Conservation (phyloP, 2,329 filamentous ascomycete species). For the Huntiella savannae region DNA sequence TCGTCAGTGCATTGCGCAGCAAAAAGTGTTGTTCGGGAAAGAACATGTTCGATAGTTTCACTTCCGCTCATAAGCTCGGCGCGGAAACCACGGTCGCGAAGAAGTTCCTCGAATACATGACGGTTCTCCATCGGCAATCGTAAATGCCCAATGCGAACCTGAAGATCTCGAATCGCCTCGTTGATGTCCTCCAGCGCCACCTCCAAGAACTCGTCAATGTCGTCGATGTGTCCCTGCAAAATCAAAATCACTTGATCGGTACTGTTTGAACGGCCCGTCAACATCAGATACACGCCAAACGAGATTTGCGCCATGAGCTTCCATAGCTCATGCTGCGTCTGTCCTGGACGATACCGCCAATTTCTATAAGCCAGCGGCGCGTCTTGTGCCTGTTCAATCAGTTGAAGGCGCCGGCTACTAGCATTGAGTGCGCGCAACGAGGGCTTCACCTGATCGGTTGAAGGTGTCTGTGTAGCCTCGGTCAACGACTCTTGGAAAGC, state of each 20-base stretch:
- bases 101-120: slow-evolving; percentile 66
- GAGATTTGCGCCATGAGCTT: slow-evolving; percentile 85
- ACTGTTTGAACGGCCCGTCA: slow-evolving; percentile 73
- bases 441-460: slow-evolving; percentile 22
- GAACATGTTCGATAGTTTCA: slow-evolving; percentile 75
- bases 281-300: slow-evolving; percentile 77
- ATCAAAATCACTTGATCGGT: slow-evolving; percentile 77
- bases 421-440: slow-evolving; percentile 36
- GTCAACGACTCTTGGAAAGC: slow-evolving; percentile 68
- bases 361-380: slow-evolving; percentile 52
- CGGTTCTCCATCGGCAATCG: slow-evolving; percentile 70
- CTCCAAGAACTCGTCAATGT: slow-evolving; percentile 81
- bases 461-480: slow-evolving; percentile 25
- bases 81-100: slow-evolving; percentile 69
- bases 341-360: slow-evolving; percentile 59
- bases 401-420: slow-evolving; percentile 40
- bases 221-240: slow-evolving; percentile 78
- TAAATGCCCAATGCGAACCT: slow-evolving; percentile 59
- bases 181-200: slow-evolving; percentile 70
- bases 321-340: slow-evolving; percentile 69
- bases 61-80: slow-evolving; percentile 71
- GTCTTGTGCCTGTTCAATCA: slow-evolving; percentile 49
- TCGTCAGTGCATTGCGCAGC: slow-evolving; percentile 66
- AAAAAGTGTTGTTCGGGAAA: slow-evolving; percentile 55
- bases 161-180: slow-evolving; percentile 58